Evolutionary conservation across 2,329 filamentous ascomycete genomes (phyloP).

Genomic region (Lomentospora prolificans): DNA sequence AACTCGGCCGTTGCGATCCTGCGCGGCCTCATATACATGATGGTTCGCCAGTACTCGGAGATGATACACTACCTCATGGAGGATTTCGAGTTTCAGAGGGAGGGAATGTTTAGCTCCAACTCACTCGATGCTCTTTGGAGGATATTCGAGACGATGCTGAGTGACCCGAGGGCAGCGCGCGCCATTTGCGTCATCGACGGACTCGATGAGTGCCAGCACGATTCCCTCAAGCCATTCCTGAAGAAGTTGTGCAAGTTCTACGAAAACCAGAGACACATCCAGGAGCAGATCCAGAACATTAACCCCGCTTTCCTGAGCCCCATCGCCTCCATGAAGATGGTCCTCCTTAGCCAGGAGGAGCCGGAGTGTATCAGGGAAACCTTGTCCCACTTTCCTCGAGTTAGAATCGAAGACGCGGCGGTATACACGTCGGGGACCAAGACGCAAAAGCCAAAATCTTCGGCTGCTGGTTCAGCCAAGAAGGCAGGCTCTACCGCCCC

Average conservation of each 20-base stretch:
- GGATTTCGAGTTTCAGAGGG: constrained; percentile 11
- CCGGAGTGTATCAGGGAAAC: neutral
- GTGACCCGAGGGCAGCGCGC: constrained; percentile 12
- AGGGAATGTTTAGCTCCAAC: neutral
- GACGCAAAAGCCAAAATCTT: neutral
- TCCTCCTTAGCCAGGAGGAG: neutral
- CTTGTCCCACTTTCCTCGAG: constrained; percentile 1
- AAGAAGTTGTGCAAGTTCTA: constrained; percentile 6
- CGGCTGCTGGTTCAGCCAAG: neutral
- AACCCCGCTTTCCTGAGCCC: neutral
- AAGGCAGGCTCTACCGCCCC: neutral
- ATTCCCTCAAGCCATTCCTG: constrained; percentile 12
- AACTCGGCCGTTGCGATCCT: constrained; percentile 16
- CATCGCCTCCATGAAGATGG: neutral
- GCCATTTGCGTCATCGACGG: constrained; percentile 16
- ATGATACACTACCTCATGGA: constrained; percentile 14
- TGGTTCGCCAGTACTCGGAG: constrained; percentile 13
- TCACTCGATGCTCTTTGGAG: constrained; percentile 13
- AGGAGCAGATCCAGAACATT: neutral
- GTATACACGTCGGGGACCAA: neutral
- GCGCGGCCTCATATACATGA: constrained; percentile 15
- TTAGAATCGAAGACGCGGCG: neutral
- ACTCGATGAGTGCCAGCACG: constrained; percentile 15
- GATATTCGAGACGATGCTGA: constrained; percentile 12
- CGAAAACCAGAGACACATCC: neutral